A percentile compares a stretch with the other conserved stretches of the same genome.
phyloP scores from a whole-genome alignment of 768 basidiomycete species.

The Hortiboletus flavorubellus region DNA sequence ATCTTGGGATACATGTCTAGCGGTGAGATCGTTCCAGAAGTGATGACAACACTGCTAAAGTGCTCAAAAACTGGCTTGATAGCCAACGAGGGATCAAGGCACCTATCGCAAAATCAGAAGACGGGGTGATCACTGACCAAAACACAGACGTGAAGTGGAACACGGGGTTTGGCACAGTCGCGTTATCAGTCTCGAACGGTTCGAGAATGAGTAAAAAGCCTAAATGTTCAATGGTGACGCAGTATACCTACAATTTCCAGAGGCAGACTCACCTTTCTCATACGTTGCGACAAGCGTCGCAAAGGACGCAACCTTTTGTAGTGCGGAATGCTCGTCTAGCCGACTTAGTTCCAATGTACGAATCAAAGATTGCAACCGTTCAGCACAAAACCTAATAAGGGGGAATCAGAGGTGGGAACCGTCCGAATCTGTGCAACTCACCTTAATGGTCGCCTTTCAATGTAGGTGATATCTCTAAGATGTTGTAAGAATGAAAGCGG shows the following conservation, averaged over 20 bases:
- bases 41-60: constrained; percentile 97
- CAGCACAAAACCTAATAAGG: constrained; percentile 82
- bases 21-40: constrained; percentile 97
- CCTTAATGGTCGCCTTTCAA: constrained; percentile 91
- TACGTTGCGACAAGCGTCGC: constrained; percentile 97
- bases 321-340: constrained; percentile 84
- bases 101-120: constrained; percentile 47
- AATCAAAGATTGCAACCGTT: constrained; percentile 90
- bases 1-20: constrained; percentile 99
- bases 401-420: not conserved
- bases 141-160: constrained; percentile 90
- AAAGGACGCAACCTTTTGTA: constrained; percentile 95
- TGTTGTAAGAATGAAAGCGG: constrained; percentile 96
- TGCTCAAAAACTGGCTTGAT: constrained; percentile 98
- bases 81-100: constrained; percentile 94
- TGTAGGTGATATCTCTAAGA: constrained; percentile 98
- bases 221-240: constrained; percentile 26
- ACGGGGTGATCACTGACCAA: not conserved
- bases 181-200: constrained; percentile 97
- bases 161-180: constrained; percentile 97
- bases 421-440: constrained; percentile 32
- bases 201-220: constrained; percentile 96
- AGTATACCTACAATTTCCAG: not conserved
- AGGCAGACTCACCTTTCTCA: constrained; percentile 70
- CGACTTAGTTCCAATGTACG: constrained; percentile 86